A percentile compares a stretch with the other conserved stretches of the same genome.
Evolutionary conservation across 257 asterid genomes (phyloP).

Genomic region (Craterostigma plantagineum): DNA sequence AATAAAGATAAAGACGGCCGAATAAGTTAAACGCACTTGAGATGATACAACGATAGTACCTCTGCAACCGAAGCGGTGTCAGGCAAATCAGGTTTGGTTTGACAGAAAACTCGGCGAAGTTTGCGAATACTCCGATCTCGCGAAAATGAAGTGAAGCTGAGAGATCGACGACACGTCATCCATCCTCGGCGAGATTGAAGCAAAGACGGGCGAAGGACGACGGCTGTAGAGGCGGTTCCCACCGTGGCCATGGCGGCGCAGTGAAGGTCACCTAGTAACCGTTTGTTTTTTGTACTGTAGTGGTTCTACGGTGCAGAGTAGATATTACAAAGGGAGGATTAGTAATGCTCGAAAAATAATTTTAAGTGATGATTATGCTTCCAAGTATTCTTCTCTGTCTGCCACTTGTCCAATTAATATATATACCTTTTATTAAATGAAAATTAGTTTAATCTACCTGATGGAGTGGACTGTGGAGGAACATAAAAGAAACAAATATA

Average conservation of each 20-base stretch:
- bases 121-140: constrained; percentile 14
- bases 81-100: constrained; percentile 17
- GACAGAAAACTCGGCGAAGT: constrained; percentile 24
- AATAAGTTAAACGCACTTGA: background rate
- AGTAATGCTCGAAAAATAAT: too few species aligned
- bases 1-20: background rate
- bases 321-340: too few species aligned
- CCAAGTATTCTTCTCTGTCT: too few species aligned
- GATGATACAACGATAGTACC: constrained; percentile 8
- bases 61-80: constrained; percentile 17
- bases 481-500: too few species aligned
- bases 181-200: constrained; percentile 15
- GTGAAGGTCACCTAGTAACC: constrained; percentile 9
- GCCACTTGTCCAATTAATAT: too few species aligned
- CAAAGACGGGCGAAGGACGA: constrained; percentile 15
- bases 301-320: background rate
- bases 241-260: constrained; percentile 43
- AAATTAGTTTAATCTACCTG: too few species aligned
- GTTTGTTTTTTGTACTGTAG: constrained; percentile 4
- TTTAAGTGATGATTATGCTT: too few species aligned
- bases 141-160: constrained; percentile 14
- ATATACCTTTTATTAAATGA: too few species aligned
- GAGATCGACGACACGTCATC: constrained; percentile 11
- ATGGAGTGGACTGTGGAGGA: too few species aligned
- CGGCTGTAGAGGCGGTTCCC: constrained; percentile 40